phyloP scores from a whole-genome alignment of 2,329 filamentous ascomycete genomes.

The Raffaelea albimanens region DNA sequence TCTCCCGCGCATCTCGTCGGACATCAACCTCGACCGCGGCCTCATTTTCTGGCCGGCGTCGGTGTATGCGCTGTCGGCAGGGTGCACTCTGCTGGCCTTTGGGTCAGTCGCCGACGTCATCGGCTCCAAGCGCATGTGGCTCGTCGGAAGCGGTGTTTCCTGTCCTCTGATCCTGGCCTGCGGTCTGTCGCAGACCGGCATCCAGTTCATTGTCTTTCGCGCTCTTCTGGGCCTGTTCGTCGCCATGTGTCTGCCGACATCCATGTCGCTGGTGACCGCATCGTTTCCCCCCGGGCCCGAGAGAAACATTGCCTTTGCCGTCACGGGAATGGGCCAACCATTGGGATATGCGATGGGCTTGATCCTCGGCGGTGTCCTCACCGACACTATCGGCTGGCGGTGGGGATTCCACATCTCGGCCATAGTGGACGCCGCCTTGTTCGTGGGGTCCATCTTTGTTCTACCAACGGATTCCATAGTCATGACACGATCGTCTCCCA shows the following conservation, averaged over 20 bases:
- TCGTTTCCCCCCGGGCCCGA: conserved; percentile 25
- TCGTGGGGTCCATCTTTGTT: conserved; percentile 25
- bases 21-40: conserved; percentile 10
- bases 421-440: conserved; percentile 26
- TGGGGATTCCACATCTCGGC: conserved; percentile 32
- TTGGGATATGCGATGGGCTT: conserved; percentile 39
- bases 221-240: conserved; percentile 24
- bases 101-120: conserved; percentile 27
- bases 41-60: conserved; percentile 14
- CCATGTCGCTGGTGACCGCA: conserved; percentile 26
- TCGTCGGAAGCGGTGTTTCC: conserved; percentile 23
- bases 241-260: conserved; percentile 27
- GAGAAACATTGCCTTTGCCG: conserved; percentile 32
- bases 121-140: conserved; percentile 23
- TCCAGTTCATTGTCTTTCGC: conserved; percentile 28
- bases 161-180: conserved; percentile 23
- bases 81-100: conserved; percentile 23
- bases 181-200: conserved; percentile 22
- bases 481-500: not conserved
- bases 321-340: conserved; percentile 34
- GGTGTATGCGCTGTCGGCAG: conserved; percentile 15
- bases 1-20: conserved; percentile 16
- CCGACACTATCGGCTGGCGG: conserved; percentile 37
- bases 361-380: conserved; percentile 39
- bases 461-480: conserved; percentile 17